Evolutionary conservation across 768 basidiomycete species (phyloP).

Genomic region (Antrodiella citrinella): DNA sequence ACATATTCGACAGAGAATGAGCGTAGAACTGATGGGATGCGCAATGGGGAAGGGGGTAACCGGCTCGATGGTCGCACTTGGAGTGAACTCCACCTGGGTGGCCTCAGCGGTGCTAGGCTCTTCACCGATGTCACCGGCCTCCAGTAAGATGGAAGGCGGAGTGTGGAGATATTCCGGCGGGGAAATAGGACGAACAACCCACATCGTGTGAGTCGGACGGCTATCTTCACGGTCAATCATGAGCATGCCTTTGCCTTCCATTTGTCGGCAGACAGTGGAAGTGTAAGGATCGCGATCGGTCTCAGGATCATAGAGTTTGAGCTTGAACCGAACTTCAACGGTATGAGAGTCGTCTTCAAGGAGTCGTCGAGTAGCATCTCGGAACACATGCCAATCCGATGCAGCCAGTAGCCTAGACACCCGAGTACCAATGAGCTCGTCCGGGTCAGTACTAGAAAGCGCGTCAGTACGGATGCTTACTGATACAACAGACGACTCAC

Average conservation of each 20-base stretch:
- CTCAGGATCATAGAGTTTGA: conserved; percentile 60
- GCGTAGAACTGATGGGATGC: conserved; percentile 71
- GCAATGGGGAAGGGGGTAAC: conserved; percentile 68
- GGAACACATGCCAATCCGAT: conserved; percentile 75
- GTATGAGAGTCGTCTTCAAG: conserved; percentile 91
- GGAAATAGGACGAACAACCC: conserved; percentile 84
- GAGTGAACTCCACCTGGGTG: conserved; percentile 32
- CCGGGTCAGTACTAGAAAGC: conserved; percentile 67
- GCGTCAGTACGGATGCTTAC: not conserved
- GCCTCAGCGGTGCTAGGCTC: conserved; percentile 26
- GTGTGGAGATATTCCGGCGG: conserved; percentile 62
- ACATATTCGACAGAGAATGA: conserved; percentile 94
- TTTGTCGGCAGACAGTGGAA: conserved; percentile 60
- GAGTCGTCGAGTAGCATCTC: conserved; percentile 76
- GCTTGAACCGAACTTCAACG: conserved; percentile 83
- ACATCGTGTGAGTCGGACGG: conserved; percentile 92
- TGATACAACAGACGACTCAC: conserved; percentile 42
- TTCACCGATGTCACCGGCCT: conserved; percentile 34
- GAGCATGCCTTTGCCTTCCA: conserved; percentile 99
- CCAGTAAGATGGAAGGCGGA: conserved; percentile 52
- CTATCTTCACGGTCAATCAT: conserved; percentile 90
- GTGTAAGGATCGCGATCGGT: conserved; percentile 43
- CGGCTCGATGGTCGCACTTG: conserved; percentile 25
- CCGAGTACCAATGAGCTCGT: conserved; percentile 66
- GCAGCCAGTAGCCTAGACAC: conserved; percentile 78